Evolutionary conservation across 441 rosid species (phyloP).

Genomic region (Mallotus repandus): DNA sequence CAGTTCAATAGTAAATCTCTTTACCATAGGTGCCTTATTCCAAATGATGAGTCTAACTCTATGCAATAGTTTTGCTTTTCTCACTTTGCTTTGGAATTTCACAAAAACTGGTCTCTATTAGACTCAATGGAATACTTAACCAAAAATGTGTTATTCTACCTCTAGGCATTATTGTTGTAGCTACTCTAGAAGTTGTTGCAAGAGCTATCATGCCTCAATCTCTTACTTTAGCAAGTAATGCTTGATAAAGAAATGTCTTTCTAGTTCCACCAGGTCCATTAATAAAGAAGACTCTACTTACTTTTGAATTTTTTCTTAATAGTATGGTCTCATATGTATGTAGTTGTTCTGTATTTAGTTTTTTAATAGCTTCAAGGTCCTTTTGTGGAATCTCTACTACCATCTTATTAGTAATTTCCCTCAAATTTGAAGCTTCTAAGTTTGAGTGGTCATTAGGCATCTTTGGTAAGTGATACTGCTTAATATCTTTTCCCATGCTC

Average conservation of each 20-base stretch:
- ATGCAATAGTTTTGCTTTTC: not conserved
- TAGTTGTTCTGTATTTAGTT: not conserved
- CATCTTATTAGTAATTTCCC: not conserved
- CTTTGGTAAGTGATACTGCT: not conserved
- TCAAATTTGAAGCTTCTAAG: not conserved
- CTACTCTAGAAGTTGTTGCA: not conserved
- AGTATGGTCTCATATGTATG: not conserved
- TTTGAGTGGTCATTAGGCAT: not conserved
- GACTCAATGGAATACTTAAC: not conserved
- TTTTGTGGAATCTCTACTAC: not conserved
- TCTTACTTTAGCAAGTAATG: not conserved
- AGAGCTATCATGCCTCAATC: not conserved
- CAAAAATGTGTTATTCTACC: not conserved
- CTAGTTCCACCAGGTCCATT: not conserved
- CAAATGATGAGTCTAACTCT: not conserved
- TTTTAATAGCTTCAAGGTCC: too few relatives aligned
- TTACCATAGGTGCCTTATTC: not conserved
- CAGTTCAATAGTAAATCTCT: not conserved
- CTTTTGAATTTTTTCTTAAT: not conserved
- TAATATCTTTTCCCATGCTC: not conserved
- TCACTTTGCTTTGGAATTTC: not conserved
- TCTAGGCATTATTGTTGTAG: not conserved
- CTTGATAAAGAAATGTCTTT: not conserved
- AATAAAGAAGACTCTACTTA: not conserved
- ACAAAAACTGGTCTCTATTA: not conserved